phyloP scores from a whole-genome alignment of 345 rosid species.

The Iberis pinnata region DNA sequence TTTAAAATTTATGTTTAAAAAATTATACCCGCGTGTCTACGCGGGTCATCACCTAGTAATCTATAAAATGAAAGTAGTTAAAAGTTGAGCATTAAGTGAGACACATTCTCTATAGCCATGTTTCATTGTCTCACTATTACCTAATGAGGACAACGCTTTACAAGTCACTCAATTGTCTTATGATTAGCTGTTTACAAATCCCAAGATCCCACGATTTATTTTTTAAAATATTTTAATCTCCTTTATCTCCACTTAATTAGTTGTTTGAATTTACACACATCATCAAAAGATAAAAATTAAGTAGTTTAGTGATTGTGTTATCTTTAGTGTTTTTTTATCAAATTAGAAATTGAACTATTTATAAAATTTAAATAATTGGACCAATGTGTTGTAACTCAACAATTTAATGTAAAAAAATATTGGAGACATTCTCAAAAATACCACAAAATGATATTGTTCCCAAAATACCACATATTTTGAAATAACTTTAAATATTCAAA shows the following conservation, averaged over 20 bases:
- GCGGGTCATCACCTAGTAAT: background rate
- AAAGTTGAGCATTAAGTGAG: slow-evolving; percentile 15
- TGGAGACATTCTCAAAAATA: too few relatives aligned
- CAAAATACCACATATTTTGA: too few relatives aligned
- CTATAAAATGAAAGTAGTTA: slow-evolving; percentile 7
- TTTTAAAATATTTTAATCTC: slow-evolving; percentile 16
- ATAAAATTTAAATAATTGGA: too few relatives aligned
- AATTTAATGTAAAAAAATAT: too few relatives aligned
- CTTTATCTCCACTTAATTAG: background rate
- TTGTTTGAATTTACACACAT: slow-evolving; percentile 17
- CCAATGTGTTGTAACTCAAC: too few relatives aligned
- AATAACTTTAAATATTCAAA: too few relatives aligned
- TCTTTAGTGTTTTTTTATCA: background rate
- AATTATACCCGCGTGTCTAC: too few relatives aligned
- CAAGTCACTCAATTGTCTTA: slow-evolving; percentile 43
- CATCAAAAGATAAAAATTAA: slow-evolving; percentile 21
- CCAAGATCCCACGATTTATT: slow-evolving; percentile 63
- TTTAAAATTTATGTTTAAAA: background rate
- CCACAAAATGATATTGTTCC: too few relatives aligned
- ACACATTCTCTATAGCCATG: slow-evolving; percentile 84
- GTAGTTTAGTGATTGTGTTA: background rate
- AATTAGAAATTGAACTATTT: too few relatives aligned
- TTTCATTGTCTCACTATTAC: slow-evolving; percentile 56
- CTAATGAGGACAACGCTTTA: slow-evolving; percentile 57
- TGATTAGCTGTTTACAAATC: slow-evolving; percentile 47